Percentiles rank a stretch among this genome's conserved stretches.
Evolutionary conservation across 176 grass and related monocot genomes (phyloP).

Genomic region (Zoysia japonica): DNA sequence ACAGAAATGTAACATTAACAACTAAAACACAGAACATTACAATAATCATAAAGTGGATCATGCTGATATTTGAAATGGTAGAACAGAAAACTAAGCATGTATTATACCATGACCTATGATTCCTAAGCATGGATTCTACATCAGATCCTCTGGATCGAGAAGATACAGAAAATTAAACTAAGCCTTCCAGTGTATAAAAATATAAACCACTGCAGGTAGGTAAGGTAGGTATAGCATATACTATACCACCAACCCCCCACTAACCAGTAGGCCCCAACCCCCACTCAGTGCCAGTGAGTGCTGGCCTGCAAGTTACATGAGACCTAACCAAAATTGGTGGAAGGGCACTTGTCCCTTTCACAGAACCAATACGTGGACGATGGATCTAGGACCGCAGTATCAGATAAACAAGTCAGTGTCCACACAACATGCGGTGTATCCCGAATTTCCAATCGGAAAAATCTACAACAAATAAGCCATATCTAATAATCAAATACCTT

Average conservation of each 20-base stretch:
- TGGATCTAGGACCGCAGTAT: slow-evolving; percentile 13
- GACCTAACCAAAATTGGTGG: slow-evolving; percentile 36
- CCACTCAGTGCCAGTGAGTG: slow-evolving; percentile 1
- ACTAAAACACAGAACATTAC: not conserved
- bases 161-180: not conserved
- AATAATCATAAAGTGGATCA: too few species aligned
- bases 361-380: not conserved
- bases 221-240: not conserved
- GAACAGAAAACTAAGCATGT: not conserved
- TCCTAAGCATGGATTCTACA: not conserved
- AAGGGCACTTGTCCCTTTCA: slow-evolving; percentile 33
- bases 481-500: not conserved
- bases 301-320: not conserved
- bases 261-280: not conserved
- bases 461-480: not conserved
- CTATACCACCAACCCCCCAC: slow-evolving; percentile 5
- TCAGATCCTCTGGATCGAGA: not conserved
- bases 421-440: not conserved
- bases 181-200: not conserved
- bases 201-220: not conserved
- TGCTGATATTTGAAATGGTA: too few species aligned
- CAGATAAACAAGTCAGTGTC: not conserved
- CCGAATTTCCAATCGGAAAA: not conserved
- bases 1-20: not conserved
- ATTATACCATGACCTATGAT: not conserved